Percentiles rank a stretch among this genome's conserved stretches.
phyloP scores from a whole-genome alignment of 225 moss, liverwort and hornwort genomes.

The Antitrichia curtipendula region DNA sequence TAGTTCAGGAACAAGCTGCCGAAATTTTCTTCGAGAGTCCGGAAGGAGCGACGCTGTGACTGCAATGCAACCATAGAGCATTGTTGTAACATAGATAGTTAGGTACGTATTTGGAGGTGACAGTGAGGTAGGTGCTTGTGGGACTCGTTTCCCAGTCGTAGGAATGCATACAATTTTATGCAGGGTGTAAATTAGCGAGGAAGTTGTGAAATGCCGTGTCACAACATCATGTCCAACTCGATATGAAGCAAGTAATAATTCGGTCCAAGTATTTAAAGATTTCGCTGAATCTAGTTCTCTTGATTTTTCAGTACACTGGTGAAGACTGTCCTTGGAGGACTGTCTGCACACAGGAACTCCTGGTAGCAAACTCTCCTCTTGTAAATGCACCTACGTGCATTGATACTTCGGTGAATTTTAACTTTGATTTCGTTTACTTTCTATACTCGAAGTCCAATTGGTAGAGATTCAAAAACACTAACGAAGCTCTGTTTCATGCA shows the following conservation, averaged over 20 bases:
- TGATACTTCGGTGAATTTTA: neutral
- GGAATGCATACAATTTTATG: neutral
- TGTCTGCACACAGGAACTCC: neutral
- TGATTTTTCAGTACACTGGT: neutral
- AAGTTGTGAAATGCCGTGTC: neutral
- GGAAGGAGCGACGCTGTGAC: neutral
- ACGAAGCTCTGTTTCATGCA: neutral
- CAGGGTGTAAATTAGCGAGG: neutral
- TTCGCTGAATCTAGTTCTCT: neutral
- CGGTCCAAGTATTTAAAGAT: neutral
- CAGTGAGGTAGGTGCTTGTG: constrained; percentile 1
- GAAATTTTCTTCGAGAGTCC: neutral
- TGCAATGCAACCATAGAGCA: neutral
- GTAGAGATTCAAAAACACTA: neutral
- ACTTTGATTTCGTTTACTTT: neutral
- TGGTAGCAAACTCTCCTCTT: neutral
- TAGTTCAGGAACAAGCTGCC: neutral
- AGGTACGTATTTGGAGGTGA: constrained; percentile 3
- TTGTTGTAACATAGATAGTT: constrained; percentile 5
- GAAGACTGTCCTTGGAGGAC: neutral
- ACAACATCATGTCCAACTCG: neutral
- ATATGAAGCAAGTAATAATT: neutral
- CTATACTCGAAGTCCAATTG: neutral
- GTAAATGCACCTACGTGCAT: neutral
- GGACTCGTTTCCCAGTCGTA: neutral